phyloP scores from a whole-genome alignment of 257 asterid species.

The Cruciata laevipes region DNA sequence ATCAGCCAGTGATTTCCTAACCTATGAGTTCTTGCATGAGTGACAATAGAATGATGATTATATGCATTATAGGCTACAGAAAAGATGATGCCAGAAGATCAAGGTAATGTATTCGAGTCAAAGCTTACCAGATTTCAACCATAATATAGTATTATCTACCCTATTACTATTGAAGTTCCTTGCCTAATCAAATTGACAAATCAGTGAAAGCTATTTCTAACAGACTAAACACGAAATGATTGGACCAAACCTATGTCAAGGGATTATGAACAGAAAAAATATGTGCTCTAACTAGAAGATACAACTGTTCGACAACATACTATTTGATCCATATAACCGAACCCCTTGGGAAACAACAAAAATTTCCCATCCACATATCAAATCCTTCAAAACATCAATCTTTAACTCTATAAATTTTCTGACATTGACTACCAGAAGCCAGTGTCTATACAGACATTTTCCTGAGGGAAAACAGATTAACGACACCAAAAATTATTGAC shows the following conservation, averaged over 20 bases:
- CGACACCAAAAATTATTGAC: not conserved
- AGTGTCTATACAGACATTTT: not conserved
- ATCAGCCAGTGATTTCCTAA: constrained; percentile 1
- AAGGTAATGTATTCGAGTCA: not conserved
- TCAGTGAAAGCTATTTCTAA: not conserved
- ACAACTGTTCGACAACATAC: not conserved
- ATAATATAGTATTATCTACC: not conserved
- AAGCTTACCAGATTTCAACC: not conserved
- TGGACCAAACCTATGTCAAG: no score
- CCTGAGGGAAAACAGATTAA: not conserved
- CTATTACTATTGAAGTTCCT: not conserved
- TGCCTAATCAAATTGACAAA: not conserved
- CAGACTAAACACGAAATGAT: no score
- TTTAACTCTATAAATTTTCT: not conserved
- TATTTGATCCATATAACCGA: not conserved
- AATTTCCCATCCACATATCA: not conserved
- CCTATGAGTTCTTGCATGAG: constrained; percentile 2
- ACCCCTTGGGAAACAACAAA: not conserved
- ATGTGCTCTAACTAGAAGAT: not conserved
- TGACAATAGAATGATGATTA: constrained; percentile 21
- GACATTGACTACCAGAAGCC: not conserved
- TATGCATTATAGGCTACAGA: not conserved
- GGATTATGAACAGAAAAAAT: not conserved
- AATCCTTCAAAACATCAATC: not conserved
- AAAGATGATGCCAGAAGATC: constrained; percentile 4